Evolutionary conservation across 2,329 filamentous ascomycete species (phyloP), one percentile per base, ranked within the genome.

Genomic region (Knoxdaviesia proteae): DNA sequence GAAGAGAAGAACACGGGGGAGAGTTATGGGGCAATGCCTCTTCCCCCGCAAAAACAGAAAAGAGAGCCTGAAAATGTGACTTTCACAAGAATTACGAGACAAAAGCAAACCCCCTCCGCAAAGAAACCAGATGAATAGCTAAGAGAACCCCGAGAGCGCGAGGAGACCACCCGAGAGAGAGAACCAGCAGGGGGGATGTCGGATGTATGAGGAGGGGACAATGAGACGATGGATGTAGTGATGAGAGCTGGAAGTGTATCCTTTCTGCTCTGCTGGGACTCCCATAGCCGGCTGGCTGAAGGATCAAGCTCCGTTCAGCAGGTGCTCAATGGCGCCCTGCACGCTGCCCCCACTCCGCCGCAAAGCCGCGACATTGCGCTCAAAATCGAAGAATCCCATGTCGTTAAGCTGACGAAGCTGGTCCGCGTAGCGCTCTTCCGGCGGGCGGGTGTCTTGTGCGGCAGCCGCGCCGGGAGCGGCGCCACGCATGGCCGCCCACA

Each of bases 341-440:
- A 96, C 90, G 56, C 83, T 94, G 7, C 90, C 90, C 6, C 90
- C 90, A 46, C 83, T 84, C 53, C 88, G 73, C 58, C 88, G 71
- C 53, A 98, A 63, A 5, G 90, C 90, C 44, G 81, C 77, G 33
- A 98, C 75, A 52, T 98, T 98, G 51, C 82, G 67, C 42, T 98
- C 88, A 54, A 96, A 98, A 55, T 98, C 87, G 56, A 77, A 94
- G 62, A 98, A 98, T 3, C 90, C 90, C 90, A 98, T 98, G 50
- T 96, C 90, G 58, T 98, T 98, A 48, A 98, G 64, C 61, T 96
- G 86, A 46, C 84, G 70, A 41, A 98, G 66, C 61, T 98, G 88
- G 33, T 83, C 77, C 3, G 82, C 86, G 52, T 94, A 98, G 46
- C 84, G 69, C 60, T 96, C 90, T 65, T 98, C 90, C 0, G 90